Base-by-base conservation (phyloP, 2,329 filamentous ascomycete genomes). In the Lecanicillium sp. region DNA sequence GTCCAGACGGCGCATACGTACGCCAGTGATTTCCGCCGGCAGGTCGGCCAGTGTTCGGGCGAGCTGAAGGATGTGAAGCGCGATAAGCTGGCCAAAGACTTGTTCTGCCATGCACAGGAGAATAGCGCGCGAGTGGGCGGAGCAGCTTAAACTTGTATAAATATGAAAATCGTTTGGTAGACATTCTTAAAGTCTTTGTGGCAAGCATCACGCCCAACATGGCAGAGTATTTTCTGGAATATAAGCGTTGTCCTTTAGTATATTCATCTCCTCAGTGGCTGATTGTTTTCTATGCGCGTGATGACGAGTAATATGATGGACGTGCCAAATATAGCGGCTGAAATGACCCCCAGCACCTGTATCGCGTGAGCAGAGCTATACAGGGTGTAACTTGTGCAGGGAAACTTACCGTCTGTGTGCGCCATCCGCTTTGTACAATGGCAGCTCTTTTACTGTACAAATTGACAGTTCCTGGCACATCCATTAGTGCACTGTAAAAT, bases 351-450 rank as follows among this genome's bases (percentile, higher is more conserved):
- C 51, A 86, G 74, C 17, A 82, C 65, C 79, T 83, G 17, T 9
- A 13, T 12, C 20, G 28, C 20, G 20, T n/a, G 13, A 17, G 22
- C 12, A 28, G 12, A n/a, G 17, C 12, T 14, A 17, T 29, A 4
- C 9, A n/a, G 12, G 5, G 22, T 7, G 15, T 12, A 31, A 4
- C 29, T 4, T 13, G 7, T 18, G 12, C 12, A 9, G n/a, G 14
- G 4, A 13, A n/a, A 57, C 69, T 46, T 54, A 94, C 84, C 30
- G 81, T 60, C 57, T 97, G 89, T 28, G 92, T 97, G 62, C 87
- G 90, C 84, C 86, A 92, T 1, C 92, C 92, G 20, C 80, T 84
- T 65, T 98, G 92, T 29, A 98, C 92, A 46, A 97, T 73, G 0
- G 92, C 92, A 18, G 74, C 72, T 48, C 81, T 78, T 29, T 75